These are phyloP conservation scores for Leccinum pachyderme DNA, from an alignment of 1,284 basidiomycete genomes.

Conservation along the genomic window DNA sequence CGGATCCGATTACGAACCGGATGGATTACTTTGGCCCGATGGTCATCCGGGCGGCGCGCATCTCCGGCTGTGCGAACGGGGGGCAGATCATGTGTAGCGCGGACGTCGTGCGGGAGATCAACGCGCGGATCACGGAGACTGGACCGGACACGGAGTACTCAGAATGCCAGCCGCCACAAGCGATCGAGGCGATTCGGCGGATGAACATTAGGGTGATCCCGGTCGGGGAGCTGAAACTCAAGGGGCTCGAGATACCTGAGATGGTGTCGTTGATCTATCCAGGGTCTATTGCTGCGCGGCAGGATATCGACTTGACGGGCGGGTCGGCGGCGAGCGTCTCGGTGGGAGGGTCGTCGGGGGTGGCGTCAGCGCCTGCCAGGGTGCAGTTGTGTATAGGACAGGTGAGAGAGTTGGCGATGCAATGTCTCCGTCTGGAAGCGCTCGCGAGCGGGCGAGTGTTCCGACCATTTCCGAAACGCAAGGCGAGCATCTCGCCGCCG, in stretches of 20 bases:
- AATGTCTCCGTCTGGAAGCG: slow-evolving; percentile 84
- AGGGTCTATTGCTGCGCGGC: slow-evolving; percentile 69
- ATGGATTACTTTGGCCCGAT: slow-evolving; percentile 98
- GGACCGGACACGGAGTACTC: slow-evolving; percentile 59
- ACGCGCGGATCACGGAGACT: slow-evolving; percentile 55
- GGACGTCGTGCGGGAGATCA: slow-evolving; percentile 86
- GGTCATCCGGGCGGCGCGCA: slow-evolving; percentile 90
- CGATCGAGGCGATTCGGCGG: slow-evolving; percentile 70
- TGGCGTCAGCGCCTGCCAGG: slow-evolving; percentile 9
- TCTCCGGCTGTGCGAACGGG: slow-evolving; percentile 82
- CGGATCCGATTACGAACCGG: slow-evolving; percentile 89
- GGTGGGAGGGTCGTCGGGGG: background rate
- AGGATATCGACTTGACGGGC: slow-evolving; percentile 56
- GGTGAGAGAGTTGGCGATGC: slow-evolving; percentile 71
- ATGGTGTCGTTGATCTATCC: slow-evolving; percentile 86
- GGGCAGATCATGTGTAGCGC: slow-evolving; percentile 94
- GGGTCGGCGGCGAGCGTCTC: slow-evolving; percentile 35
- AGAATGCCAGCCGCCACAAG: slow-evolving; percentile 50
- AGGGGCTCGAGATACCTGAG: slow-evolving; percentile 92
- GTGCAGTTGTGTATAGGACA: slow-evolving; percentile 60
- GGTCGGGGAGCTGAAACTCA: slow-evolving; percentile 90
- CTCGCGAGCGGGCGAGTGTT: slow-evolving; percentile 69
- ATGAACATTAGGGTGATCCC: slow-evolving; percentile 75
- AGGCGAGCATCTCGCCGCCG: slow-evolving; percentile 39
- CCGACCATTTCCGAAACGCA: slow-evolving; percentile 44